Evolutionary conservation across 2,329 filamentous ascomycete species (phyloP).

Genomic region (Chaetothyriales sp.): DNA sequence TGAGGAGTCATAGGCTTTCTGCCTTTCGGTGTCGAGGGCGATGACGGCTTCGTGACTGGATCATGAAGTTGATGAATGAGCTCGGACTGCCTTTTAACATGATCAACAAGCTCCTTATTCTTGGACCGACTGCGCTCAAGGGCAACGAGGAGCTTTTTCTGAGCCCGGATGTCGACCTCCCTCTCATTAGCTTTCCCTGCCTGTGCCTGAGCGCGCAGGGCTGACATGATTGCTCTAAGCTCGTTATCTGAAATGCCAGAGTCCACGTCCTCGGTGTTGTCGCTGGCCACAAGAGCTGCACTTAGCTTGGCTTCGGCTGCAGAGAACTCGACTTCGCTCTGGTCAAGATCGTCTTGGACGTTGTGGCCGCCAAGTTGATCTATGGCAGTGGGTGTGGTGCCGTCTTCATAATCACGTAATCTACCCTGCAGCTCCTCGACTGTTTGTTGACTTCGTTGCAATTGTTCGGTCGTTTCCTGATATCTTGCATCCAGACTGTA

Average conservation of each 20-base stretch:
- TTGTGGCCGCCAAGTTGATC: slow-evolving; percentile 9
- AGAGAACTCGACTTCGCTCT: slow-evolving; percentile 1
- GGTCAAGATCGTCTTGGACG: not conserved
- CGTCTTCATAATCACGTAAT: slow-evolving; percentile 15
- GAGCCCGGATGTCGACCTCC: slow-evolving; percentile 11
- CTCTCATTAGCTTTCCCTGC: slow-evolving; percentile 11
- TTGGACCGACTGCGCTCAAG: slow-evolving; percentile 14
- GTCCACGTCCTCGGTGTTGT: slow-evolving; percentile 1
- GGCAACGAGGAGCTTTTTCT: slow-evolving; percentile 14
- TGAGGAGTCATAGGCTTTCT: slow-evolving; percentile 4
- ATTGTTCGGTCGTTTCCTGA: slow-evolving; percentile 29
- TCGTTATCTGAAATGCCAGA: slow-evolving; percentile 14
- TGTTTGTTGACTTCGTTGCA: slow-evolving; percentile 14
- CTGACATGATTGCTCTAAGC: slow-evolving; percentile 17
- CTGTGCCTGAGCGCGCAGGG: slow-evolving; percentile 15
- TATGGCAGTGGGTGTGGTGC: slow-evolving; percentile 3
- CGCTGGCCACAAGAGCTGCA: slow-evolving; percentile 11
- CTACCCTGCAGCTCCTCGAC: slow-evolving; percentile 17
- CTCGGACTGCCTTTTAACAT: slow-evolving; percentile 13
- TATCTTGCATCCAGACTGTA: slow-evolving; percentile 31
- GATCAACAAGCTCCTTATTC: slow-evolving; percentile 10
- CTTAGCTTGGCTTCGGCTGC: slow-evolving; percentile 14
- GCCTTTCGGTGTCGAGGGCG: not conserved
- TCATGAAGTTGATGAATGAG: slow-evolving; percentile 11
- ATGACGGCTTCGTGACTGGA: not conserved